Conservation (phyloP, 768 basidiomycete genomes). For the Rhodotorula diobovata region DNA sequence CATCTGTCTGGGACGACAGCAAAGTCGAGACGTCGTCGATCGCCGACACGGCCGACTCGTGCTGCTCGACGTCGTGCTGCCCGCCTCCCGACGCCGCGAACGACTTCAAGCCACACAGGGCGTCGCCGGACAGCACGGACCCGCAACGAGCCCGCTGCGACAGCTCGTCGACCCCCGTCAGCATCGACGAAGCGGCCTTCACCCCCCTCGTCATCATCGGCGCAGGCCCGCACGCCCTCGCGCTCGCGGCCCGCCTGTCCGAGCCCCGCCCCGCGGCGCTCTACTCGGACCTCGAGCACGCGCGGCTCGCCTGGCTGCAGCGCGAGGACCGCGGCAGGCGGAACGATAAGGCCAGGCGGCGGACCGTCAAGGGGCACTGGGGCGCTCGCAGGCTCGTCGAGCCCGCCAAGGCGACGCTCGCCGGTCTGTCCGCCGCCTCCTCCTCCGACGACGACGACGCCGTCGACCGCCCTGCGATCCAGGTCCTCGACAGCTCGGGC, state of each 20-base stretch:
- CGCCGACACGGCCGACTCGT: background rate
- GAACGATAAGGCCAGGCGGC: background rate
- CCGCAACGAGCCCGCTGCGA: background rate
- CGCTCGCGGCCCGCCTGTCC: constrained; percentile 36
- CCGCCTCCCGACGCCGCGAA: background rate
- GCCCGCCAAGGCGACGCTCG: constrained; percentile 14
- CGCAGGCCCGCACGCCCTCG: constrained; percentile 43
- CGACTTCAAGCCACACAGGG: background rate
- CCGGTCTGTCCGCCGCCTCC: background rate
- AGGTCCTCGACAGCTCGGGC: constrained; percentile 34
- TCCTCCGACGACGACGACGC: background rate
- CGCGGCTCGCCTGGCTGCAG: constrained; percentile 41
- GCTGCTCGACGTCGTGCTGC: constrained; percentile 7
- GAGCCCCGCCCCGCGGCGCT: constrained; percentile 41
- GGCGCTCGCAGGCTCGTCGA: constrained; percentile 8
- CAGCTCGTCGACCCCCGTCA: background rate
- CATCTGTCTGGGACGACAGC: background rate
- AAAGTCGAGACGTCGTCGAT: background rate
- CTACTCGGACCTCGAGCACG: constrained; percentile 44
- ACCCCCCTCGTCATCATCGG: constrained; percentile 40
- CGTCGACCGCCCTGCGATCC: background rate
- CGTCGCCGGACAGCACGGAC: no score
- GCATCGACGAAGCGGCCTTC: constrained; percentile 5
- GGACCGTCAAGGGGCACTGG: constrained; percentile 35
- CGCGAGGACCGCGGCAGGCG: constrained; percentile 6